phyloP scores from a whole-genome alignment of 306 rosid species.

The Morella rubra region DNA sequence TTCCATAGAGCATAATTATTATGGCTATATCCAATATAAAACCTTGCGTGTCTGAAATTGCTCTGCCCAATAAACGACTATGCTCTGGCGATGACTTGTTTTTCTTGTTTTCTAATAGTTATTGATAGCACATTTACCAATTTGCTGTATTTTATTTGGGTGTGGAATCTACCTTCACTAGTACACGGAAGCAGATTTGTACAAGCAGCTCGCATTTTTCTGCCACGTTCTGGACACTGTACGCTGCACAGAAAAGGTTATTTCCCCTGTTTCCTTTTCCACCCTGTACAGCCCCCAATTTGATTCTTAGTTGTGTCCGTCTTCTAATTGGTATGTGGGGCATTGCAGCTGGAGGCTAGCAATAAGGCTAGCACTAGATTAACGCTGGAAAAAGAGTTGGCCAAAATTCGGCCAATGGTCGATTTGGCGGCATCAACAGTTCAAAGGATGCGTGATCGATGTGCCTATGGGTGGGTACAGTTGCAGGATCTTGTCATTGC shows the following conservation, averaged over 20 bases:
- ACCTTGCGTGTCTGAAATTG: not conserved
- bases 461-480: constrained; percentile 85
- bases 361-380: constrained; percentile 49
- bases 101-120: not conserved
- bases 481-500: constrained; percentile 58
- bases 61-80: not conserved
- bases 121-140: not conserved
- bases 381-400: constrained; percentile 63
- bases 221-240: constrained; percentile 71
- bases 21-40: not conserved
- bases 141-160: not conserved
- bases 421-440: constrained; percentile 61
- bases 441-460: constrained; percentile 68
- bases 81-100: not conserved
- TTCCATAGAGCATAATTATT: not conserved
- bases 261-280: not conserved
- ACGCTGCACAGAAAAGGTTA: constrained; percentile 74
- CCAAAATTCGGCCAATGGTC: constrained; percentile 55
- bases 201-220: constrained; percentile 81
- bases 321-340: constrained; percentile 11
- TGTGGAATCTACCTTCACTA: constrained; percentile 26
- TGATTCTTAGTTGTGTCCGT: not conserved
- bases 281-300: not conserved
- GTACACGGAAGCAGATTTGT: constrained; percentile 86
- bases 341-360: constrained; percentile 55